Conservation (phyloP, 352 stramenopile genomes). For the Phytopythium delawarense region DNA sequence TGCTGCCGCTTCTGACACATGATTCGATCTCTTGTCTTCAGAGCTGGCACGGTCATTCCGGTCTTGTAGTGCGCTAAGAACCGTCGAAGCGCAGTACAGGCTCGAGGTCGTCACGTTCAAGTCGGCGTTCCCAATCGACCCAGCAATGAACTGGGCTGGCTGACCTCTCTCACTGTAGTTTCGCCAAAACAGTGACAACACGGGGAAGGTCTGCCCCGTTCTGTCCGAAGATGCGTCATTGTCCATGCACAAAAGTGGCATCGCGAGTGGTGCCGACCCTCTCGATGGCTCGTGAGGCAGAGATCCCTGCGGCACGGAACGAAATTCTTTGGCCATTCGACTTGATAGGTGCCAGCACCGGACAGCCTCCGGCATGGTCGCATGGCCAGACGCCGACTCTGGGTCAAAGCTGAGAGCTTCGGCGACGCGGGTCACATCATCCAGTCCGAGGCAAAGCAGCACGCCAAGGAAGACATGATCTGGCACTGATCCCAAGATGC, state of each 20-base stretch:
- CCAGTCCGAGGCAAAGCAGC: conserved; percentile 42
- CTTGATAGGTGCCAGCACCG: conserved; percentile 52
- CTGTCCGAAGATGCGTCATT: conserved; percentile 15
- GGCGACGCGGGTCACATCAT: conserved; percentile 29
- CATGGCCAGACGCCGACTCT: background rate
- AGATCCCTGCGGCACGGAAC: conserved; percentile 8
- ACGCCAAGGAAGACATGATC: conserved; percentile 38
- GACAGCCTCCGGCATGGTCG: conserved; percentile 29
- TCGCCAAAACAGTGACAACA: conserved; percentile 37
- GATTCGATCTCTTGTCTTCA: background rate
- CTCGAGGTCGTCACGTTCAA: conserved; percentile 41
- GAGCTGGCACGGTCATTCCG: background rate
- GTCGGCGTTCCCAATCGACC: conserved; percentile 42
- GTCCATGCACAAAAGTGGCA: conserved; percentile 26
- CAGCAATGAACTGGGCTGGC: conserved; percentile 25
- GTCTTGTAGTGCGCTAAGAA: conserved; percentile 7
- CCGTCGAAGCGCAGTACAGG: conserved; percentile 35
- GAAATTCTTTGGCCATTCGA: conserved; percentile 36
- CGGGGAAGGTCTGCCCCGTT: conserved; percentile 18
- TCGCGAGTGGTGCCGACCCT: conserved; percentile 3
- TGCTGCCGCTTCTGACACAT: background rate
- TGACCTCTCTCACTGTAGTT: conserved; percentile 42
- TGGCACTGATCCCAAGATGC: conserved; percentile 32
- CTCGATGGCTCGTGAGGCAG: background rate
- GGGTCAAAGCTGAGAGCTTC: conserved; percentile 12